Evolutionary conservation across 441 rosid species (phyloP).

Genomic region (Brassica balearica): DNA sequence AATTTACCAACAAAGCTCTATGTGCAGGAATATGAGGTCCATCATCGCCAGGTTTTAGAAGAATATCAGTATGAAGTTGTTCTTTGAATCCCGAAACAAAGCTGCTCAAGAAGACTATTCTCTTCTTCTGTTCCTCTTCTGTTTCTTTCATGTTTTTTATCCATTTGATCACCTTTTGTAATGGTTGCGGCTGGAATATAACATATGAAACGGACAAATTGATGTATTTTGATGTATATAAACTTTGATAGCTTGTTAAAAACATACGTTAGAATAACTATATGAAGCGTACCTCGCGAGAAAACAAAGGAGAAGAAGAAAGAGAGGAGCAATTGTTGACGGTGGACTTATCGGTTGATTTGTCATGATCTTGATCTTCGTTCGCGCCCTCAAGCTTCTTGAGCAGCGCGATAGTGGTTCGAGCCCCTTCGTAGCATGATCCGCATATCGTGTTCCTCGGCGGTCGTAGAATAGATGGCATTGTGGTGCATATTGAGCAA

Average conservation of each 20-base stretch:
- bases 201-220: neutral
- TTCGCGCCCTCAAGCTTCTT: slow-evolving; percentile 47
- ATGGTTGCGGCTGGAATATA: slow-evolving; percentile 52
- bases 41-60: slow-evolving; percentile 54
- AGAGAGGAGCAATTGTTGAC: slow-evolving; percentile 32
- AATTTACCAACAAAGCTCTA: slow-evolving; percentile 63
- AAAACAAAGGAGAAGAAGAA: slow-evolving; percentile 51
- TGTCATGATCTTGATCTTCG: slow-evolving; percentile 49
- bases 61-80: slow-evolving; percentile 62
- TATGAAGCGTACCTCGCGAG: slow-evolving; percentile 69
- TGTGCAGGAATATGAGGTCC: slow-evolving; percentile 67
- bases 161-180: slow-evolving; percentile 67
- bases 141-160: slow-evolving; percentile 64
- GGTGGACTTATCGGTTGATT: slow-evolving; percentile 29
- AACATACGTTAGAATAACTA: neutral
- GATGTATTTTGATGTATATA: neutral
- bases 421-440: slow-evolving; percentile 77
- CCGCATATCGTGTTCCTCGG: slow-evolving; percentile 88
- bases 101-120: slow-evolving; percentile 65
- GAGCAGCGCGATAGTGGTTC: slow-evolving; percentile 55
- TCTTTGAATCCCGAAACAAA: slow-evolving; percentile 53
- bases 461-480: slow-evolving; percentile 80
- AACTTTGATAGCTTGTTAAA: slow-evolving; percentile 48
- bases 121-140: slow-evolving; percentile 66
- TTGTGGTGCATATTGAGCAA: slow-evolving; percentile 77